Conservation (phyloP, 257 asterid species). For the Marsdenia floribunda region DNA sequence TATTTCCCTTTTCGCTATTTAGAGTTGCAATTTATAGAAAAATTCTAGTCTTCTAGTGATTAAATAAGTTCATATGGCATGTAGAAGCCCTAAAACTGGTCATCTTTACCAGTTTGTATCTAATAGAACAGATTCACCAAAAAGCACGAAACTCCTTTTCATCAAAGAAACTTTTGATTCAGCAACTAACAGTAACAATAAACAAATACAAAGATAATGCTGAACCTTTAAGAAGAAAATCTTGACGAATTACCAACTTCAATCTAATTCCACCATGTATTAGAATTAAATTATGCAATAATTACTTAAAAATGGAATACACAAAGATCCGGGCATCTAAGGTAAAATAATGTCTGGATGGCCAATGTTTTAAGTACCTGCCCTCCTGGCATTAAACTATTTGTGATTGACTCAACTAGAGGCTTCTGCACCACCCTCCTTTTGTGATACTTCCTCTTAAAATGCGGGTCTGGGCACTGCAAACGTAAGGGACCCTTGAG, state of each 20-base stretch:
- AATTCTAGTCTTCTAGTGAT: not conserved
- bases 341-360: not conserved
- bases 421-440: slow-evolving; percentile 94
- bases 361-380: slow-evolving; percentile 38
- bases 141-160: not conserved
- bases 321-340: not conserved
- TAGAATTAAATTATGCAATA: not conserved
- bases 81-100: not conserved
- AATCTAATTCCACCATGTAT: not conserved
- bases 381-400: slow-evolving; percentile 60
- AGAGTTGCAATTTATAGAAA: not conserved
- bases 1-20: not conserved
- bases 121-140: not conserved
- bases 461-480: slow-evolving; percentile 99
- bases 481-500: slow-evolving; percentile 19
- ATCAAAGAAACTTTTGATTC: not conserved
- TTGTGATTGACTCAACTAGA: slow-evolving; percentile 63
- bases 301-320: not conserved
- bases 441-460: slow-evolving; percentile 81
- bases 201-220: not conserved
- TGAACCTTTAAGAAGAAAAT: not conserved
- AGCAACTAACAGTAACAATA: not conserved
- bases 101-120: not conserved
- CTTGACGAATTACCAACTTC: not conserved
- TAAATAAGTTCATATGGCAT: not conserved